phyloP scores from a whole-genome alignment of 1,284 basidiomycete genomes.

The Xerocomus nothofagi region DNA sequence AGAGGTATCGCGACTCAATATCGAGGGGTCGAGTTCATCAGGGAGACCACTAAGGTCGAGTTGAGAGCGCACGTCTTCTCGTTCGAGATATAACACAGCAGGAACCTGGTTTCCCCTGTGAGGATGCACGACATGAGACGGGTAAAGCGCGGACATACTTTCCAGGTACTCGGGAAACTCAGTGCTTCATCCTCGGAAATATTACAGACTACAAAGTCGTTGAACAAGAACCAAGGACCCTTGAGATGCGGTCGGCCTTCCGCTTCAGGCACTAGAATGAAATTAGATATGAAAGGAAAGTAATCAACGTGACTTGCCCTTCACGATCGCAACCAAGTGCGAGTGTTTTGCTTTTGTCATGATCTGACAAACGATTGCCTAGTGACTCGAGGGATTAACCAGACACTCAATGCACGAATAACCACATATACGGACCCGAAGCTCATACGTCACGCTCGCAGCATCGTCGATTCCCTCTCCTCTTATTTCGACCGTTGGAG shows the following conservation, averaged over 20 bases:
- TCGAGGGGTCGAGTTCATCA: conserved; percentile 66
- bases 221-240: conserved; percentile 92
- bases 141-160: conserved; percentile 48
- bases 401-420: neutral
- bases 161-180: conserved; percentile 89
- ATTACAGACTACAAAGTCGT: conserved; percentile 91
- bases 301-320: conserved; percentile 46
- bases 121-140: neutral
- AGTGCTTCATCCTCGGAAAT: conserved; percentile 86
- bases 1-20: conserved; percentile 85
- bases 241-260: conserved; percentile 43
- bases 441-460: conserved; percentile 62
- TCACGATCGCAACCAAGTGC: conserved; percentile 89
- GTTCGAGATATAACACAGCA: conserved; percentile 84
- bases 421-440: conserved; percentile 55
- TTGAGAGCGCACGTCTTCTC: conserved; percentile 57
- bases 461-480: conserved; percentile 63
- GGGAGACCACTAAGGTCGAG: conserved; percentile 73
- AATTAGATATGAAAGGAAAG: neutral
- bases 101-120: conserved; percentile 60
- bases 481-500: conserved; percentile 51
- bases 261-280: conserved; percentile 60
- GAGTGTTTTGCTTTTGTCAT: conserved; percentile 74
- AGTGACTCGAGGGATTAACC: neutral
- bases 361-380: conserved; percentile 86